phyloP scores from a whole-genome alignment of 2,329 filamentous ascomycete species.

The Hypocreales sp. region DNA sequence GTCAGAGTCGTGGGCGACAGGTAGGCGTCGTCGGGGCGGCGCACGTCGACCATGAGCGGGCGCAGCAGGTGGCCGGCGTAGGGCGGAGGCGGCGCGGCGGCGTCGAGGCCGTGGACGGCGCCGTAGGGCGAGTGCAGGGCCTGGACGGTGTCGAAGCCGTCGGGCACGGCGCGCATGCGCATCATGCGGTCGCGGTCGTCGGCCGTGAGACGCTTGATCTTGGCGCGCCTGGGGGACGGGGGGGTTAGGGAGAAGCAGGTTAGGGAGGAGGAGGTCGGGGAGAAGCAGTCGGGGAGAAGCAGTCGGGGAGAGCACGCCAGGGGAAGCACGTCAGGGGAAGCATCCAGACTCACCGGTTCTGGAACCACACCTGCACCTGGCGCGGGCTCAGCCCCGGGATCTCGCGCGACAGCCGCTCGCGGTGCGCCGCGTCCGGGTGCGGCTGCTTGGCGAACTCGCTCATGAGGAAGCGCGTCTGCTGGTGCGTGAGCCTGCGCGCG shows the following conservation, averaged over 20 bases:
- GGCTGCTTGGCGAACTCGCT: constrained; percentile 92
- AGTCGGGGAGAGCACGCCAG: no score
- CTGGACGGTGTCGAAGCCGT: constrained; percentile 56
- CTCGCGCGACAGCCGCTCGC: constrained; percentile 73
- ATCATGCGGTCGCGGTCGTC: constrained; percentile 58
- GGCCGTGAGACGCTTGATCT: constrained; percentile 56
- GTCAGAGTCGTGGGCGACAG: constrained; percentile 52
- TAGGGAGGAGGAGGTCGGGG: no score
- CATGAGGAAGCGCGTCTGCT: constrained; percentile 95
- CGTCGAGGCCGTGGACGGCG: constrained; percentile 36
- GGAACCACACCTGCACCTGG: constrained; percentile 97
- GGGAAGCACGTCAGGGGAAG: no score
- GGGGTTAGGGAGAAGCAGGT: no score
- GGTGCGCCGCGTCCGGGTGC: constrained; percentile 81
- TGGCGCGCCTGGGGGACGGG: constrained; percentile 48
- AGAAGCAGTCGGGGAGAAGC: no score
- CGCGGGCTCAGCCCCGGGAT: constrained; percentile 84
- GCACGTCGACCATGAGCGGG: constrained; percentile 53
- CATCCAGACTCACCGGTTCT: constrained; percentile 79
- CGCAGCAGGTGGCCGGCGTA: constrained; percentile 49
- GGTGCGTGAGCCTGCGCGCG: constrained; percentile 65
- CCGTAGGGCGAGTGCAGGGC: constrained; percentile 54
- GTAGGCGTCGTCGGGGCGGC: constrained; percentile 48
- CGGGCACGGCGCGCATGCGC: constrained; percentile 55
- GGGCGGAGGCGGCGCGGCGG: constrained; percentile 30